These are phyloP conservation scores for Aspergillus baeticus DNA, from an alignment of 495 filamentous ascomycete species.

Conservation along the genomic window DNA sequence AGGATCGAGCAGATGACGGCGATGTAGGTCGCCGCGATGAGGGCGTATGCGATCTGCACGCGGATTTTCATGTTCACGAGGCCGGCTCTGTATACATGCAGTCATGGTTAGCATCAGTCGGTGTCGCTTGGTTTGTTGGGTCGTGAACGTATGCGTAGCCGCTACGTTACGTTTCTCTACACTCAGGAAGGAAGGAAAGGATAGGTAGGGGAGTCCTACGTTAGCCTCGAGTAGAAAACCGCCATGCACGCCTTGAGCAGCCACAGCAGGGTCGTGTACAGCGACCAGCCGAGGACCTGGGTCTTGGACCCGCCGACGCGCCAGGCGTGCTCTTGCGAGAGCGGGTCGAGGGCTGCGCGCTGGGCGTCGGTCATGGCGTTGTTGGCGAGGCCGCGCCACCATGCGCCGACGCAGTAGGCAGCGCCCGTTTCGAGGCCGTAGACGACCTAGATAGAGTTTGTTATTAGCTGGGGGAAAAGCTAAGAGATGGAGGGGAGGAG, in stretches of 20 bases:
- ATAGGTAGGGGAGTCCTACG: constrained; percentile 33
- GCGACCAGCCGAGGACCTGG: constrained; percentile 57
- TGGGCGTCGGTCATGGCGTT: constrained; percentile 53
- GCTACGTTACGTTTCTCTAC: neutral
- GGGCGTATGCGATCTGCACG: constrained; percentile 50
- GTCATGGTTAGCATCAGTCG: constrained; percentile 10
- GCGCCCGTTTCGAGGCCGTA: constrained; percentile 43
- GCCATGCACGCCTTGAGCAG: constrained; percentile 58
- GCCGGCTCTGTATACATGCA: constrained; percentile 37
- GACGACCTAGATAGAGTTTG: constrained; percentile 10
- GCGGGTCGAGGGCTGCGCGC: constrained; percentile 38
- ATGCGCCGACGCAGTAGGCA: constrained; percentile 47
- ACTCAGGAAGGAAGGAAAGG: neutral
- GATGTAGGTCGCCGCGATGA: constrained; percentile 54
- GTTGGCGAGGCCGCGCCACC: constrained; percentile 52
- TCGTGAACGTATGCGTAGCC: no score
- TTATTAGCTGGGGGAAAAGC: neutral
- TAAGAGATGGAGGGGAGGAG: neutral
- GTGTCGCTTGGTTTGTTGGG: no score
- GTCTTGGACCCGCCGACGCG: constrained; percentile 57
- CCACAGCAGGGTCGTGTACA: constrained; percentile 59
- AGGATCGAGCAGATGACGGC: constrained; percentile 53
- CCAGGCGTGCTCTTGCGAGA: constrained; percentile 44
- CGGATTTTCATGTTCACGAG: constrained; percentile 46
- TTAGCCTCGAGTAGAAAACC: constrained; percentile 60